Evolutionary conservation across 2,329 filamentous ascomycete genomes (phyloP).

Genomic region (Neonectria hederae): DNA sequence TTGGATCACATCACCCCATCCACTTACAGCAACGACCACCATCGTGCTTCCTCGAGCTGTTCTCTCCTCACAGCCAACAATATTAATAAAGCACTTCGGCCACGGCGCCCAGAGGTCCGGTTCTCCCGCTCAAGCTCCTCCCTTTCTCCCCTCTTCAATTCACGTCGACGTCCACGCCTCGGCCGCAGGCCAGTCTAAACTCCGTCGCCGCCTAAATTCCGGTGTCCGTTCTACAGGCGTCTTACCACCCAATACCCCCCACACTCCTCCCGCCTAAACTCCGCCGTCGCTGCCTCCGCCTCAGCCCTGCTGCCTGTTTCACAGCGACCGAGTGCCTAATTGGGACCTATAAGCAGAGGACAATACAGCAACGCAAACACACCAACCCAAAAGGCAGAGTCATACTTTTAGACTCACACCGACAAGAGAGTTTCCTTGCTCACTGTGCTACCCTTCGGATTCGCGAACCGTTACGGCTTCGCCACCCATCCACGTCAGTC

Average conservation of each 20-base stretch:
- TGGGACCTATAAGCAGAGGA: constrained; percentile 15
- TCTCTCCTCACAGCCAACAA: constrained; percentile 23
- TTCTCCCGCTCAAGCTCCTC: background rate
- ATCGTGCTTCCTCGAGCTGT: constrained; percentile 28
- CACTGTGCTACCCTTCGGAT: constrained; percentile 32
- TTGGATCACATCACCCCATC: constrained; percentile 38
- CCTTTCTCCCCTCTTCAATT: background rate
- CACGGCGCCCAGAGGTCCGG: constrained; percentile 11
- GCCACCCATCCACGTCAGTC: constrained; percentile 40
- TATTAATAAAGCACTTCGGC: constrained; percentile 28
- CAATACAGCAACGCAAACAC: constrained; percentile 10
- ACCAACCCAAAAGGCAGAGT: constrained; percentile 15
- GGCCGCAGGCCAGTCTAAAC: constrained; percentile 16
- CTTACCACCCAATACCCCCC: constrained; percentile 25
- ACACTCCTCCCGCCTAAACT: constrained; percentile 30
- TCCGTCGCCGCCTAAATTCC: constrained; percentile 31
- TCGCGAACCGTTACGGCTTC: constrained; percentile 33
- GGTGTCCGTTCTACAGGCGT: constrained; percentile 21
- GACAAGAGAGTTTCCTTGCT: constrained; percentile 13
- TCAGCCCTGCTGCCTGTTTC: constrained; percentile 38
- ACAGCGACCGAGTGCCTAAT: constrained; percentile 32
- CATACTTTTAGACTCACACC: constrained; percentile 21
- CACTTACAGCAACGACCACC: constrained; percentile 28
- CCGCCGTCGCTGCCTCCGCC: constrained; percentile 31
- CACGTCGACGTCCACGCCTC: background rate